phyloP scores from a whole-genome alignment of 1,284 basidiomycete genomes.

The Spongispora temasekensis region DNA sequence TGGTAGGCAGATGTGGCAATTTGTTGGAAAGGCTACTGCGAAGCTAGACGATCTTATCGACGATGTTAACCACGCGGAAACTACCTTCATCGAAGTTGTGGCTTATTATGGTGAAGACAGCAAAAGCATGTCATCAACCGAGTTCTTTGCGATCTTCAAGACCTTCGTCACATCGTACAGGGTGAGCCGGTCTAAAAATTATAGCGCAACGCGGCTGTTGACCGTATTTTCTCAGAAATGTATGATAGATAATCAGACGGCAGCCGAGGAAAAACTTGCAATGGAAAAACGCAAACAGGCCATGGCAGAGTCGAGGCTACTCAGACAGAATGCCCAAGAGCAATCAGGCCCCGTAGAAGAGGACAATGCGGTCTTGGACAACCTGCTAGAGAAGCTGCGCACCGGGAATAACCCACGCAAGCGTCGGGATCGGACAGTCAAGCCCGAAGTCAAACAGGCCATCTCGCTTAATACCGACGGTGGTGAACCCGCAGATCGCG shows the following conservation, averaged over 20 bases:
- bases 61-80: constrained; percentile 81
- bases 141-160: constrained; percentile 95
- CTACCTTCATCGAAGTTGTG: constrained; percentile 79
- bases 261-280: constrained; percentile 65
- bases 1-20: constrained; percentile 88
- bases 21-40: constrained; percentile 71
- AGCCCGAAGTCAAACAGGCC: constrained; percentile 39
- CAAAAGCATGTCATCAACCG: constrained; percentile 76
- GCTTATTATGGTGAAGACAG: constrained; percentile 92
- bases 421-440: constrained; percentile 49
- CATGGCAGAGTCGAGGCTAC: constrained; percentile 62
- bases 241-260: constrained; percentile 71
- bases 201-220: not conserved
- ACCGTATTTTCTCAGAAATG: constrained; percentile 67
- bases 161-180: constrained; percentile 92
- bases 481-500: constrained; percentile 57
- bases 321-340: constrained; percentile 53
- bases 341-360: constrained; percentile 50
- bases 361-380: constrained; percentile 68
- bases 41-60: constrained; percentile 83
- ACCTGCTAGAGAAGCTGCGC: constrained; percentile 70
- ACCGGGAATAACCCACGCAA: constrained; percentile 66
- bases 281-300: constrained; percentile 66
- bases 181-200: constrained; percentile 45
- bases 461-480: constrained; percentile 35